Percentiles rank a stretch among this genome's conserved stretches.
phyloP scores from a whole-genome alignment of 768 basidiomycete species.

The Collybia nuda region DNA sequence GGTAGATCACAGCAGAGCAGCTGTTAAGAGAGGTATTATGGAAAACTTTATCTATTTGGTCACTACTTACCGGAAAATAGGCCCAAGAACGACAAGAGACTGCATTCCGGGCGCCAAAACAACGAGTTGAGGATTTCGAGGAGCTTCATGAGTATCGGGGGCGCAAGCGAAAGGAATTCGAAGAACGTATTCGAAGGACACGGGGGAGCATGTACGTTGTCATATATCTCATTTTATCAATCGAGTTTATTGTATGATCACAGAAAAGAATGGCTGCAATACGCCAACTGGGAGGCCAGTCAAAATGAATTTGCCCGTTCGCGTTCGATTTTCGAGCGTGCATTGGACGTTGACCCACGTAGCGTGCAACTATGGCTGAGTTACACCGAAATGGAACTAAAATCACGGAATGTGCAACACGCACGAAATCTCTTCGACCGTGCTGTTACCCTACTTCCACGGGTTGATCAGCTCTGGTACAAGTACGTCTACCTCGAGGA shows the following conservation, averaged over 20 bases:
- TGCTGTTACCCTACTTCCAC: conserved; percentile 93
- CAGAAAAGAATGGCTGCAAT: conserved; percentile 87
- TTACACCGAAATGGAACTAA: conserved; percentile 97
- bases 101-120: conserved; percentile 87
- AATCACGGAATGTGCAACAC: conserved; percentile 96
- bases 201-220: conserved; percentile 67
- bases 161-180: conserved; percentile 90
- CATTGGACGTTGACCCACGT: conserved; percentile 91
- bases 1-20: conserved; percentile 96
- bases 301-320: conserved; percentile 97
- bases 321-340: conserved; percentile 94
- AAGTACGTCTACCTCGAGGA: conserved; percentile 99
- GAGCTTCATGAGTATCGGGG: conserved; percentile 87
- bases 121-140: conserved; percentile 97
- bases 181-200: conserved; percentile 81
- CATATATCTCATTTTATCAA: background rate
- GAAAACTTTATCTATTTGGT: background rate
- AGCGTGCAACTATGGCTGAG: conserved; percentile 91
- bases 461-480: conserved; percentile 98
- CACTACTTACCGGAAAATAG: conserved; percentile 31
- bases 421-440: conserved; percentile 97
- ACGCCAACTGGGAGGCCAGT: conserved; percentile 89
- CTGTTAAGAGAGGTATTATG: conserved; percentile 82
- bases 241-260: background rate
- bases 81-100: conserved; percentile 98